Evolutionary conservation across 2,329 filamentous ascomycete genomes (phyloP), one percentile per base, ranked within the genome.

Genomic region (Pseudocercospora crystallina): DNA sequence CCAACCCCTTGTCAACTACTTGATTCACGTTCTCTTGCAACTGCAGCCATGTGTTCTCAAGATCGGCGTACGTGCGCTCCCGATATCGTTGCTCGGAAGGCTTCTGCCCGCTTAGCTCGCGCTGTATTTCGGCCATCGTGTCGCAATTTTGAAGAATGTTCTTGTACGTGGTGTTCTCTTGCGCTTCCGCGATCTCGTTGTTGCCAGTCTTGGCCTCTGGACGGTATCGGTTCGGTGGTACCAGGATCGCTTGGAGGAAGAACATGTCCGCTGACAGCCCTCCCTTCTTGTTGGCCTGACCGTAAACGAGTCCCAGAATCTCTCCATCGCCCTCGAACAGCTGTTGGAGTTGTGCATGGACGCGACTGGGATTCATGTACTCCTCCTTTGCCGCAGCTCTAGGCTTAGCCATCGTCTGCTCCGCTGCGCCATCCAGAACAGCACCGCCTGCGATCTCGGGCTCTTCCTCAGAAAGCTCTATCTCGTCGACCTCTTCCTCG

Each of bases 21-120:
- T 88, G 85, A 68, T 99, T 99, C 55, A 97, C 89, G 20, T 82
- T 78, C 62, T 96, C 90, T 71, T 99, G 94, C 10, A 99, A 79
- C 43, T 85, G 81, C 17, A 90, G 84, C 76, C 89, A 95, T 3
- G 87, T 84, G 60, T 87, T 87, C 59, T 95, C 86, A 44, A 96
- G 79, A 60, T 92, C 85, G 47, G 81, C 80, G 57, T 91, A 89
- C 54, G 85, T 83, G 53, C 85, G 78, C 49, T 73, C 75, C 51
- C 80, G 72, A 58, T 74, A 70, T 47, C 73, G 60, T 50, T 70
- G 64, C 58, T 77, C 71, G 11, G 68, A 56, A 30, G 60, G 39
- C 41, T 61, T 56, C 14, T 73, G 75, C 31, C 76, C 72, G 41
- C 71, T 75, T 53, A 76, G 81, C 60, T 90, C 85, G 51, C 83